Conservation (phyloP, 2,329 filamentous ascomycete species). For the Venturiaceae sp. region DNA sequence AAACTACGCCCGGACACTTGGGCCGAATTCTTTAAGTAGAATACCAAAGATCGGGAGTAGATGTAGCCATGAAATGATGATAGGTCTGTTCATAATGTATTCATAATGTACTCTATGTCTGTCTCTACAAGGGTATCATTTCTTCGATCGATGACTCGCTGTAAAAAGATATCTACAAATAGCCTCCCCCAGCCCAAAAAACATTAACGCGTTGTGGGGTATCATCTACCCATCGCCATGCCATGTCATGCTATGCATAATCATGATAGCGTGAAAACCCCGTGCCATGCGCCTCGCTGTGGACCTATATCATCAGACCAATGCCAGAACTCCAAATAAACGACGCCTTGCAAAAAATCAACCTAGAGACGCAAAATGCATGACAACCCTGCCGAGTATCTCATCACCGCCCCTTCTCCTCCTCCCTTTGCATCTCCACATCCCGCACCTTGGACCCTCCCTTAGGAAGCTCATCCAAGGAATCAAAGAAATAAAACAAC, state of each 20-base stretch:
- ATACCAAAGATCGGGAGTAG: no score
- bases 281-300: no score
- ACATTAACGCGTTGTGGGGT: not conserved
- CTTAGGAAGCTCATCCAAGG: not conserved
- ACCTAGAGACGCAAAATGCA: not conserved
- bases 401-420: not conserved
- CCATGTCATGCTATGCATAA: not conserved
- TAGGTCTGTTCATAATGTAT: no score
- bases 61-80: no score
- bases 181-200: not conserved
- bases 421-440: not conserved
- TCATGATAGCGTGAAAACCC: not conserved
- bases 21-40: no score
- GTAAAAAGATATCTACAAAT: no score
- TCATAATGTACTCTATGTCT: no score
- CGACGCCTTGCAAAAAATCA: not conserved
- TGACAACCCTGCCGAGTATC: not conserved
- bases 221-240: not conserved
- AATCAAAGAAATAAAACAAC: constrained; percentile 5
- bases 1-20: no score
- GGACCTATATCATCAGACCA: no score
- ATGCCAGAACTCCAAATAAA: not conserved
- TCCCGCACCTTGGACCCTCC: not conserved
- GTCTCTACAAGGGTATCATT: no score
- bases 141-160: no score